A percentile compares a stretch with the other conserved stretches of the same genome.
phyloP scores from a whole-genome alignment of 2,329 filamentous ascomycete genomes.

The Camillea tinctor region DNA sequence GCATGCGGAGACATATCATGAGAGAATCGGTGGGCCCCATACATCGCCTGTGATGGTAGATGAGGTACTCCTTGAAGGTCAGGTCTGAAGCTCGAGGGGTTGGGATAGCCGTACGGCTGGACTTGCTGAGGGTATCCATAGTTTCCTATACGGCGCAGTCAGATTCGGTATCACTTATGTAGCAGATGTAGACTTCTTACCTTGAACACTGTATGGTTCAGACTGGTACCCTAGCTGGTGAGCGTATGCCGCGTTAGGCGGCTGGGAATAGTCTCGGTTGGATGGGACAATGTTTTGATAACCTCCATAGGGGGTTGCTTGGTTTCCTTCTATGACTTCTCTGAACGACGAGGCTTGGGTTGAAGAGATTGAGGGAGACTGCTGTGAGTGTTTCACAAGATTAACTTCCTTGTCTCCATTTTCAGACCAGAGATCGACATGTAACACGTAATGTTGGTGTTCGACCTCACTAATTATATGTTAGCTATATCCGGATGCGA shows the following conservation, averaged over 20 bases:
- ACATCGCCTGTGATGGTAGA: constrained; percentile 31
- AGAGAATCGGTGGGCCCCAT: constrained; percentile 31
- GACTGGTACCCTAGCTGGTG: constrained; percentile 27
- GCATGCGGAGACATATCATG: constrained; percentile 37
- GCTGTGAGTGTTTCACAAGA: constrained; percentile 62
- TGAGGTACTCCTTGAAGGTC: constrained; percentile 28
- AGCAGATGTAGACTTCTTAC: constrained; percentile 12
- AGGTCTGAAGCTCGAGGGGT: constrained; percentile 18
- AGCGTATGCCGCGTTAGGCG: constrained; percentile 23
- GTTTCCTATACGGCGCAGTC: constrained; percentile 14
- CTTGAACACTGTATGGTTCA: constrained; percentile 28
- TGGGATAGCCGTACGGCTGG: constrained; percentile 26
- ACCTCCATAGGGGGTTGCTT: constrained; percentile 22
- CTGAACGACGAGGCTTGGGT: constrained; percentile 74
- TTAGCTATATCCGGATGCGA: constrained; percentile 9
- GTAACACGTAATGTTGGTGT: constrained; percentile 38
- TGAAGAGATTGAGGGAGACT: constrained; percentile 74
- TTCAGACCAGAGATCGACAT: constrained; percentile 68
- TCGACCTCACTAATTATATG: constrained; percentile 24
- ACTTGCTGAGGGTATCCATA: constrained; percentile 30
- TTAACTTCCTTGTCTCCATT: constrained; percentile 65
- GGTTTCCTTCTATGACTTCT: constrained; percentile 30
- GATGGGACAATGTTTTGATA: constrained; percentile 32
- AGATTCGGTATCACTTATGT: constrained; percentile 3
- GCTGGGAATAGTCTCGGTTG: constrained; percentile 28